Conservation (phyloP, 1,139 yeast genomes). For the Dujonia santamariae region DNA sequence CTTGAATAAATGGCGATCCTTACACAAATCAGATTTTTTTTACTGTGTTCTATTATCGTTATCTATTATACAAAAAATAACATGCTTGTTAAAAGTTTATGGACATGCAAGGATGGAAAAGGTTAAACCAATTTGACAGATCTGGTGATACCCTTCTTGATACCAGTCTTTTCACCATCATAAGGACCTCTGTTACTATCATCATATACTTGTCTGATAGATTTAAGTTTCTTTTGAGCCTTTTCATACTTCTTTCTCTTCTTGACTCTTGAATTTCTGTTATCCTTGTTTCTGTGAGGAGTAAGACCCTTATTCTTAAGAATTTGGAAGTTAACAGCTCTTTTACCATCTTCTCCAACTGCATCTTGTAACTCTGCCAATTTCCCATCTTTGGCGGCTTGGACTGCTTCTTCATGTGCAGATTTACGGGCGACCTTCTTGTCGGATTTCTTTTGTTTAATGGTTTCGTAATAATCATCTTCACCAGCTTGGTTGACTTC, state of each 20-base stretch:
- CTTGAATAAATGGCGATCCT: too few species aligned
- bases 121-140: slow-evolving; percentile 71
- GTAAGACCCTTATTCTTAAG: slow-evolving; percentile 94
- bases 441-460: slow-evolving; percentile 46
- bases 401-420: slow-evolving; percentile 70
- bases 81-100: too few species aligned
- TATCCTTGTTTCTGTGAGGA: slow-evolving; percentile 87
- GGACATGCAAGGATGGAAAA: too few species aligned
- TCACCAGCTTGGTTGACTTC: slow-evolving; percentile 29
- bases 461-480: slow-evolving; percentile 46
- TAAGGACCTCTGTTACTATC: slow-evolving; percentile 74
- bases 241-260: slow-evolving; percentile 96
- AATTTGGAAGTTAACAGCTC: slow-evolving; percentile 92
- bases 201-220: slow-evolving; percentile 84
- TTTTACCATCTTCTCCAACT: slow-evolving; percentile 77
- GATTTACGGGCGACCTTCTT: slow-evolving; percentile 53
- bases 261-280: slow-evolving; percentile 94
- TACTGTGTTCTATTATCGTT: too few species aligned
- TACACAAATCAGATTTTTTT: too few species aligned
- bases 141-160: slow-evolving; percentile 85
- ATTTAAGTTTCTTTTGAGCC: slow-evolving; percentile 91
- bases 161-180: slow-evolving; percentile 95
- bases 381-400: slow-evolving; percentile 85
- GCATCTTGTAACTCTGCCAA: slow-evolving; percentile 67
- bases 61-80: too few species aligned